Base-by-base conservation (phyloP, 441 rosid species). In the Populus hybrid region DNA sequence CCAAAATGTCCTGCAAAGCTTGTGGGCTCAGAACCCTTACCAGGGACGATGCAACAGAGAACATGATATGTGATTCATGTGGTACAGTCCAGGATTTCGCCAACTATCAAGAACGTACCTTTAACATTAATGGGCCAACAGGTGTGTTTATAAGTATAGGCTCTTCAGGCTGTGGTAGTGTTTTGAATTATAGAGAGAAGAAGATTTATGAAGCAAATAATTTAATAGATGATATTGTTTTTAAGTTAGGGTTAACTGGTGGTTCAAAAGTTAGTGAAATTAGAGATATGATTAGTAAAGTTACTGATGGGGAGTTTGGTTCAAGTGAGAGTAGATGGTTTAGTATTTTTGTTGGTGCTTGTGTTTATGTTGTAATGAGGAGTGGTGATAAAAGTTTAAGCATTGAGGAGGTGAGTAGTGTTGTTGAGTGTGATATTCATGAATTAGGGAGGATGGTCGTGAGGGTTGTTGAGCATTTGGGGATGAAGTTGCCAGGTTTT, bases 281-380 rank as follows among this genome's bases (percentile, higher is more conserved):
- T 11, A 89, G 81, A 81, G 68, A 72, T 38, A 88, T 91, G 93
- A 83, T 94, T 61, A 30, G 42, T 12, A 28, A 79, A 26, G 81
- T 94, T 38, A 93, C 97, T 0, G 87, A 88, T 1, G 97, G 93
- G 8, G 92, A 92, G 53, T 91, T 86, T 30, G 98, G 98, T 1
- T 72, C 4, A 20, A 98, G 94, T 20, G 88, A 89, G 34, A 67
- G 71, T 38, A 69, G n/a, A n/a, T 93, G 99, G 99, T 93, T 93
- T 38, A 20, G 82, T 0, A 83, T 90, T 77, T 71, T 94, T 74
- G 78, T 92, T 6, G 97, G 97, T 1, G 98, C 97, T 0, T 94
- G 94, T 86, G 83, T 88, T 81, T 95, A 88, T 81, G 86, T 85
- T 5, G 67, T 81, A 12, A 79, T 86, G 75, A 86, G 99, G 84